Evolutionary conservation across 768 basidiomycete genomes (phyloP), one percentile per base, ranked within the genome.

Genomic region (Mycena galopus): DNA sequence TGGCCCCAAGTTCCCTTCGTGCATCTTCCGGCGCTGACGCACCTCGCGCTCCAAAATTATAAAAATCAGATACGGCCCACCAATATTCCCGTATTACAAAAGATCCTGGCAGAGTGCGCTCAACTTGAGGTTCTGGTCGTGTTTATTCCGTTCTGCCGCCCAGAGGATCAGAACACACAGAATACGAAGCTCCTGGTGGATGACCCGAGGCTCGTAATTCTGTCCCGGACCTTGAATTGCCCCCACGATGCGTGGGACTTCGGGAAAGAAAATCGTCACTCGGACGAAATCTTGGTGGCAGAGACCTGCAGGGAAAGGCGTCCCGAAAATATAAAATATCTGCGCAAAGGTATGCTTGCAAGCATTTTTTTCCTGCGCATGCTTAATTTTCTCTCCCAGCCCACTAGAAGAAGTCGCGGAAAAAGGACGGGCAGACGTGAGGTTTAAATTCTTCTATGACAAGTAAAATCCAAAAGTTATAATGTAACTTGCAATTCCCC

Each of bases 21-120:
- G 6, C 23, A 32, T 44, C 61, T 74, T 35, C 73, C 73, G 11
- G 29, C 73, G 23, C 42, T 74, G 61, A 70, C 64, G 25, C 69
- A 74, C 30, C 65, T 74, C 33, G 69, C 69, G 35, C 66, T 74
- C 21, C 69, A 63, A n/a, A 74, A 70, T 37, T 74, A 74, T 42
- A 67, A 44, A 53, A 44, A 21, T 9, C 11, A 67, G 14, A 63
- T 71, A 14, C 60, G 65, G 53, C 12, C 61, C 10, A 29, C 55
- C 6, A 70, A 71, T 50, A 29, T 67, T 12, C 73, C 57, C 21
- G 51, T 60, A 1, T 47, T 74, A 32, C 29, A 50, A 29, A 50
- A 29, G 14, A 71, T 74, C 3, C 55, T 71, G 19, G 3, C 55
- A 12, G 21, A 25, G 3, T 65, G 67, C 23, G 23, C 7, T 10